Evolutionary conservation across 805 yeast genomes (phyloP).

Genomic region (Saturnispora dispora): DNA sequence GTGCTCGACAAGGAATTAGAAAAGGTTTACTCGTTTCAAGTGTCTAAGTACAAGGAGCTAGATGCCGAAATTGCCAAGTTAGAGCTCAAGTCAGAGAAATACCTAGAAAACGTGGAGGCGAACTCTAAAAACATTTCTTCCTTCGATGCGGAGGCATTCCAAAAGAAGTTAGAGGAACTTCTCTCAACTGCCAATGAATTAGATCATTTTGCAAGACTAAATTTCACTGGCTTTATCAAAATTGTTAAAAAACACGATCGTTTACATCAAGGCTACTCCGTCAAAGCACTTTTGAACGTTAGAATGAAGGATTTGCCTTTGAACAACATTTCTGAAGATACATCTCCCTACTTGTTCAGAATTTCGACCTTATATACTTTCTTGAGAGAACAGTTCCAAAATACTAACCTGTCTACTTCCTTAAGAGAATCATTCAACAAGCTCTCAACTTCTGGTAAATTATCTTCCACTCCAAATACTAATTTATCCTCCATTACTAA

Average conservation of each 20-base stretch:
- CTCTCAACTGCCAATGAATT: slow-evolving; percentile 72
- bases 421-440: slow-evolving; percentile 40
- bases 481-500: slow-evolving; percentile 12
- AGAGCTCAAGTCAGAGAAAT: slow-evolving; percentile 48
- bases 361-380: slow-evolving; percentile 74
- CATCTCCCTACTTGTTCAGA: slow-evolving; percentile 81
- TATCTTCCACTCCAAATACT: slow-evolving; percentile 28
- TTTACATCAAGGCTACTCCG: slow-evolving; percentile 79
- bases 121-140: slow-evolving; percentile 21
- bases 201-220: slow-evolving; percentile 83
- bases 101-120: slow-evolving; percentile 18
- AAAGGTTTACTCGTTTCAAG: slow-evolving; percentile 68
- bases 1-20: slow-evolving; percentile 62
- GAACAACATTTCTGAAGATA: slow-evolving; percentile 74
- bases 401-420: slow-evolving; percentile 25
- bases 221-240: slow-evolving; percentile 90
- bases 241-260: slow-evolving; percentile 96
- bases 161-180: slow-evolving; percentile 60
- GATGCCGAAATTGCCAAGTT: slow-evolving; percentile 53
- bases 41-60: slow-evolving; percentile 56
- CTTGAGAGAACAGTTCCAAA: slow-evolving; percentile 60
- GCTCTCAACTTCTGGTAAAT: slow-evolving; percentile 33
- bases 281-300: slow-evolving; percentile 79
- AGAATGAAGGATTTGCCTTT: slow-evolving; percentile 82
- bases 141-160: slow-evolving; percentile 55